phyloP scores from a whole-genome alignment of 2,329 filamentous ascomycete species.

The Phyllosticta paracitricarpa region DNA sequence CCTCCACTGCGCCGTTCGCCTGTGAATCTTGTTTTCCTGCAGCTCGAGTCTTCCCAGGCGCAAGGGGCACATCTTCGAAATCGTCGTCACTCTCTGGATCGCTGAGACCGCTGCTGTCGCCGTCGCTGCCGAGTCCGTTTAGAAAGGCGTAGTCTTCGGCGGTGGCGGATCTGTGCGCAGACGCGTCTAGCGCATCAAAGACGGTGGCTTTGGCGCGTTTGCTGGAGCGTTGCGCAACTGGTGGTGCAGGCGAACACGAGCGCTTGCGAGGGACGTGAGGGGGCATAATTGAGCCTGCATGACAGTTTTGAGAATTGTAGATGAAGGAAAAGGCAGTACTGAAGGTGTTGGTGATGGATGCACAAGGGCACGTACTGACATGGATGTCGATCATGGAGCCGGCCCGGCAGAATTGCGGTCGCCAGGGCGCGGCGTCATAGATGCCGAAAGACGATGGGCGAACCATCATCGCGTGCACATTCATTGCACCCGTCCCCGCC shows the following conservation, averaged over 20 bases:
- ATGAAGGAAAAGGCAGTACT: background rate
- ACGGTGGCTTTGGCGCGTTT: constrained; percentile 6
- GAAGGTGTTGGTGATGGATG: background rate
- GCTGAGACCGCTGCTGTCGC: background rate
- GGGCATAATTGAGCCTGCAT: constrained; percentile 3
- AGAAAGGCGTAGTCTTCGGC: constrained; percentile 8
- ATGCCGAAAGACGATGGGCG: constrained; percentile 1
- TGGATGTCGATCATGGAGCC: background rate
- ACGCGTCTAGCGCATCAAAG: constrained; percentile 8
- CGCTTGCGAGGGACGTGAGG: constrained; percentile 10
- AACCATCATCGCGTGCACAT: background rate
- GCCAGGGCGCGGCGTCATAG: constrained; percentile 1
- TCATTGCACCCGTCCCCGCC: background rate
- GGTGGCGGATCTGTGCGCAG: background rate
- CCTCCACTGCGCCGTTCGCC: constrained; percentile 3
- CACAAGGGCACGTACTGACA: background rate
- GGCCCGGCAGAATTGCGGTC: background rate
- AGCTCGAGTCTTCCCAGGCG: background rate
- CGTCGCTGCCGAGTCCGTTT: constrained; percentile 1
- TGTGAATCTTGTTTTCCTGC: background rate
- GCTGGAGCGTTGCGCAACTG: background rate
- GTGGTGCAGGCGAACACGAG: background rate
- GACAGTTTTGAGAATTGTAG: background rate
- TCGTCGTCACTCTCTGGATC: constrained; percentile 3
- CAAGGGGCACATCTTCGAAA: background rate